Percentiles rank a stretch among this genome's conserved stretches.
phyloP scores from a whole-genome alignment of 2,329 filamentous ascomycete genomes.

The Fusarium hostae region DNA sequence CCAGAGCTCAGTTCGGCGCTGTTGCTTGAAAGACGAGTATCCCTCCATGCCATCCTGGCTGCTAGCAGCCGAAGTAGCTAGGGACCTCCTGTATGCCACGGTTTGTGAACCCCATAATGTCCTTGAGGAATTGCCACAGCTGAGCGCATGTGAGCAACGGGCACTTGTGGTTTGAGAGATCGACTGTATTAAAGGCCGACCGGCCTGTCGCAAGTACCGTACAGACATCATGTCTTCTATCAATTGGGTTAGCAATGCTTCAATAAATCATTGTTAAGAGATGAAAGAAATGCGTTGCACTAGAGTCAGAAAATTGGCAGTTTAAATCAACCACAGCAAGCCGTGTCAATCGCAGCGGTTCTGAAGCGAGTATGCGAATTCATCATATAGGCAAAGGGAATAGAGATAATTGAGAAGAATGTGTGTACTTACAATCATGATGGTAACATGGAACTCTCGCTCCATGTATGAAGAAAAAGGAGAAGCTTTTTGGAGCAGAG shows the following conservation, averaged over 20 bases:
- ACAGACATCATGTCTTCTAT: conserved; percentile 52
- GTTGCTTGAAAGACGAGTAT: conserved; percentile 52
- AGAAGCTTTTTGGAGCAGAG: conserved; percentile 7
- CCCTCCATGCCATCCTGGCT: conserved; percentile 38
- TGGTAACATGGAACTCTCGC: conserved; percentile 48
- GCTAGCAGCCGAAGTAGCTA: conserved; percentile 39
- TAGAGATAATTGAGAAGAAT: background rate
- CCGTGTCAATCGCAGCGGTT: conserved; percentile 63
- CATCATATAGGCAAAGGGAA: conserved; percentile 51
- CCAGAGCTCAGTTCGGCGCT: conserved; percentile 48
- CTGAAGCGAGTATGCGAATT: conserved; percentile 58
- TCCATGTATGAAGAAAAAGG: conserved; percentile 43
- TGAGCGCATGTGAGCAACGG: conserved; percentile 19
- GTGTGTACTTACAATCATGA: conserved; percentile 53
- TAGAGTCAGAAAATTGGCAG: conserved; percentile 53
- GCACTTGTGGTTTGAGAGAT: conserved; percentile 19
- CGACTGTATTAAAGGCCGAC: conserved; percentile 43
- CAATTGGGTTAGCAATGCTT: conserved; percentile 34
- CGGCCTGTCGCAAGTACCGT: conserved; percentile 52
- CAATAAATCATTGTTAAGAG: conserved; percentile 10
- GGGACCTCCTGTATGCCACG: conserved; percentile 24
- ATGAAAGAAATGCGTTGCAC: conserved; percentile 19
- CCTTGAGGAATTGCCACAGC: conserved; percentile 22
- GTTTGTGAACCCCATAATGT: conserved; percentile 5
- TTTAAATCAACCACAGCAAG: conserved; percentile 58